Conservation (phyloP, 2,329 filamentous ascomycete species). For the Penicillium expansum region DNA sequence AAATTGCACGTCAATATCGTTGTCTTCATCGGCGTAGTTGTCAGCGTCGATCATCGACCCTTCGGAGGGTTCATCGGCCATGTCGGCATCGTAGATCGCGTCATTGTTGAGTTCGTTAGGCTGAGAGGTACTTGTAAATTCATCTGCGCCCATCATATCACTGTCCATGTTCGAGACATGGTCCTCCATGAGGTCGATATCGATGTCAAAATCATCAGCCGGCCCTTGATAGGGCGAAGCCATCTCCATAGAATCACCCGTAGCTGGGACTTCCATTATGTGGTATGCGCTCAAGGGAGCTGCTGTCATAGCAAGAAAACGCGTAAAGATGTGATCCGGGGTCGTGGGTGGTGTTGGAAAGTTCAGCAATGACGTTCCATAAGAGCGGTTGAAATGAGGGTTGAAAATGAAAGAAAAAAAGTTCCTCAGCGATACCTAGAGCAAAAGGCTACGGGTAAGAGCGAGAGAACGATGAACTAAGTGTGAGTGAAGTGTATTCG, state of each 20-base stretch:
- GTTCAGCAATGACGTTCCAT: slow-evolving; percentile 14
- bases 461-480: not conserved
- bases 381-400: not conserved
- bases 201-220: slow-evolving; percentile 57
- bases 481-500: not conserved
- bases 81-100: slow-evolving; percentile 44
- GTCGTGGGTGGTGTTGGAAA: slow-evolving; percentile 17
- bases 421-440: not conserved
- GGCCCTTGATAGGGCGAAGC: slow-evolving; percentile 40
- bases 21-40: slow-evolving; percentile 26
- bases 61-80: slow-evolving; percentile 46
- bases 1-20: slow-evolving; percentile 33
- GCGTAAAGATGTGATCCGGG: slow-evolving; percentile 8
- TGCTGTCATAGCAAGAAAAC: slow-evolving; percentile 35
- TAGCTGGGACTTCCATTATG: slow-evolving; percentile 37
- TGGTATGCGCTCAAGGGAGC: slow-evolving; percentile 30
- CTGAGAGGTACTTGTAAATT: slow-evolving; percentile 34
- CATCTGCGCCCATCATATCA: slow-evolving; percentile 42
- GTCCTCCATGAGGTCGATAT: slow-evolving; percentile 57
- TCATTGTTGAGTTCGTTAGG: slow-evolving; percentile 33
- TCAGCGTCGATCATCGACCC: slow-evolving; percentile 40
- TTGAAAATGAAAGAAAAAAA: not conserved
- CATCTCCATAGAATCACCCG: slow-evolving; percentile 48
- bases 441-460: not conserved
- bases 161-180: slow-evolving; percentile 58